Evolutionary conservation across 345 rosid species (phyloP), one percentile per base, ranked within the genome.

Genomic region (Salix viminalis): DNA sequence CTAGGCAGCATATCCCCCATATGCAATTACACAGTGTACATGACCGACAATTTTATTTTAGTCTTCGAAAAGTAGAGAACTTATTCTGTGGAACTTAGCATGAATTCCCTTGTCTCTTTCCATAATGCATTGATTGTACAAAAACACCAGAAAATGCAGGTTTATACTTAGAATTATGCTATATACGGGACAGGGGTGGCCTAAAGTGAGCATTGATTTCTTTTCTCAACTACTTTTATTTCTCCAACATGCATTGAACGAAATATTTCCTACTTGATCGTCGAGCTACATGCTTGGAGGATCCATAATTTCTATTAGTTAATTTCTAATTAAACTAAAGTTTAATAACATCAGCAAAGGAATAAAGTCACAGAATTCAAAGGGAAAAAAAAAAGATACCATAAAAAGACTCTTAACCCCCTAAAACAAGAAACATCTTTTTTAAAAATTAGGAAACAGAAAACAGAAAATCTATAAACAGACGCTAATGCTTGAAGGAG

Each of bases 91-190:
- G 42, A 34, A 78, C 26, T 50, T 26, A 61, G 2, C 58, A 18
- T 6, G n/a, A 19, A 52, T 52, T 52, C 58, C 58, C 32, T 37
- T 39, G 44, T 24, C 34, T 41, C 26, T 24, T 65, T 46, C 54
- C 52, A 14, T 39, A 41, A 18, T 23, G 37, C 16, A 73, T 24
- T 41, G 32, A 42, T 28, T 73, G 2, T 19, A 44, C 64, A 8
- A 73, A 41, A 15, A 4, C 11, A 11, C 0, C 16, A 44, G 58
- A 21, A 8, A 56, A 67, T 54, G 19, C 16, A 39, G 5, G 66
- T 78, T 54, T 78, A 72, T 72, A 9, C 76, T 44, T 64, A 5
- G 72, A 71, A 78, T 72, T 24, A 78, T 65, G 72, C 50, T 44
- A 13, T 44, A 71, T 66, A 28, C 48, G 71, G 21, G 32, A 77